Evolutionary conservation across 1,139 yeast species (phyloP).

Genomic region (Taphrina betulina): DNA sequence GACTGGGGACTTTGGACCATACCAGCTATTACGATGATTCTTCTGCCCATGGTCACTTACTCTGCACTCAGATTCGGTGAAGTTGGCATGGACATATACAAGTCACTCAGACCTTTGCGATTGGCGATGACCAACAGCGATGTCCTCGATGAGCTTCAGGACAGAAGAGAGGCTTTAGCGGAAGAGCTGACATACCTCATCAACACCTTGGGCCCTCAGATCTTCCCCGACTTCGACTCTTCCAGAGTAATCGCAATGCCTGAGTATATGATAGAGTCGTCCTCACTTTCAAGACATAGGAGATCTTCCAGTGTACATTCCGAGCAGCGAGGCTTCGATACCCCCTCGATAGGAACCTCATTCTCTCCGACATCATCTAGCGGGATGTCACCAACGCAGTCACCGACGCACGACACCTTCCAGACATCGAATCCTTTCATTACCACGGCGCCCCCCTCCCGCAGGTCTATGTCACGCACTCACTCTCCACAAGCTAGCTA

Average conservation of each 20-base stretch:
- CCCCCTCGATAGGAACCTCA: conserved; percentile 4
- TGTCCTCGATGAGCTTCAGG: conserved; percentile 55
- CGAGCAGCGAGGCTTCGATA: conserved; percentile 20
- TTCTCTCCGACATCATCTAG: conserved; percentile 17
- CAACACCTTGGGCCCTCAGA: conserved; percentile 69
- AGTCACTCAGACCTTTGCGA: conserved; percentile 75
- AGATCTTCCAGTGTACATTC: conserved; percentile 10
- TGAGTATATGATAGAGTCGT: conserved; percentile 25
- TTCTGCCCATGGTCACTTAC: conserved; percentile 72
- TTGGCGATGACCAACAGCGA: conserved; percentile 50
- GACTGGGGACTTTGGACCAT: conserved; percentile 42
- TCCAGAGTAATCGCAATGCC: conserved; percentile 33
- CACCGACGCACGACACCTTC: not conserved
- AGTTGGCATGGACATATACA: conserved; percentile 83
- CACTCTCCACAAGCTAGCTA: conserved; percentile 22
- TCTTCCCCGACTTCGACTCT: conserved; percentile 70
- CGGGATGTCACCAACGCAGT: conserved; percentile 2
- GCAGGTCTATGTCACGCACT: conserved; percentile 16
- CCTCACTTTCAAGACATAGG: conserved; percentile 1
- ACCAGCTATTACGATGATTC: conserved; percentile 53
- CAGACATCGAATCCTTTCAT: conserved; percentile 21
- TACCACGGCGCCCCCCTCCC: conserved; percentile 22
- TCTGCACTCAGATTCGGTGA: conserved; percentile 89
- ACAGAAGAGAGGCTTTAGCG: conserved; percentile 56
- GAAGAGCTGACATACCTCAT: conserved; percentile 64